Evolutionary conservation across 371 early-diverging fungal species (phyloP).

Genomic region (Mortierella polycephala): DNA sequence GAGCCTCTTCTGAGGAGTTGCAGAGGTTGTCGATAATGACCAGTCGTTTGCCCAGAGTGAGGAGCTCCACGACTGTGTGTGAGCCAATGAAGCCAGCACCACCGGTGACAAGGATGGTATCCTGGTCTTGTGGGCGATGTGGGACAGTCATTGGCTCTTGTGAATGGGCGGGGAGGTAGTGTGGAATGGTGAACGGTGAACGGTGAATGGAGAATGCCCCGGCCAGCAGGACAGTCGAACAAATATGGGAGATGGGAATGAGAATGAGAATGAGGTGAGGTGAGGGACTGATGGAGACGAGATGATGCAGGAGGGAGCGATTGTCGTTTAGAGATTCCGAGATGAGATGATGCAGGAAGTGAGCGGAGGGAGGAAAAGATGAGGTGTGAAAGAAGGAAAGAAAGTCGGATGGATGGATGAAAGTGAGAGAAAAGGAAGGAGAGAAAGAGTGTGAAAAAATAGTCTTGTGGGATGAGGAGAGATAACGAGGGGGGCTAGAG

Average conservation of each 20-base stretch:
- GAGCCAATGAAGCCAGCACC: conserved; percentile 91
- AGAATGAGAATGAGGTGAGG: background rate
- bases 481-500: background rate
- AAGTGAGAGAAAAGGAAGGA: background rate
- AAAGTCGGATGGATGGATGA: background rate
- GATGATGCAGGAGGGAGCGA: conserved; percentile 9
- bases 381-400: background rate
- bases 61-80: conserved; percentile 89
- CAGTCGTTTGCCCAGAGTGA: conserved; percentile 72
- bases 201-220: background rate
- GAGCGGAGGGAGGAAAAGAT: background rate
- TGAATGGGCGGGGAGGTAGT: conserved; percentile 6
- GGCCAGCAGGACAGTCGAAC: conserved; percentile 22
- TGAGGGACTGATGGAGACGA: conserved; percentile 2
- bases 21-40: conserved; percentile 87
- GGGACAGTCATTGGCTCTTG: conserved; percentile 14
- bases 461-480: background rate
- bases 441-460: conserved; percentile 10
- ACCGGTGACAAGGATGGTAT: conserved; percentile 76
- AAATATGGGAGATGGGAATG: background rate
- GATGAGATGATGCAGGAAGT: background rate
- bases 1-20: conserved; percentile 70
- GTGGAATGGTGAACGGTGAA: background rate
- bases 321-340: no score
- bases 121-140: conserved; percentile 12